Evolutionary conservation across 164 flowering plant species (phyloP).

Genomic region (Macadamia tetraphylla): DNA sequence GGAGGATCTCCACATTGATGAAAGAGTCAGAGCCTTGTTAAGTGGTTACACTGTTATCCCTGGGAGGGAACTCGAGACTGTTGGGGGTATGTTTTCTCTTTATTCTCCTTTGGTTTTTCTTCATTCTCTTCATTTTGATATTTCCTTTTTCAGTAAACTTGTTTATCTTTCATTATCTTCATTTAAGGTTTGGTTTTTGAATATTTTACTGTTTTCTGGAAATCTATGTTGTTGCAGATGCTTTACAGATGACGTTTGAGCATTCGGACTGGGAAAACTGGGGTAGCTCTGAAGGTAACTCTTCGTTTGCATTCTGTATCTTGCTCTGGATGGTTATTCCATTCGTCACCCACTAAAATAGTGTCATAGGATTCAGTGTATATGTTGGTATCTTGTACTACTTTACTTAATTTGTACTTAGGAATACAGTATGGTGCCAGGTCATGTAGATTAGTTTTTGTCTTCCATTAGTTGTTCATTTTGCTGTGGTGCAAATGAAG

Average conservation of each 20-base stretch:
- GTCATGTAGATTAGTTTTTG: no score
- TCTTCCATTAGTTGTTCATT: no score
- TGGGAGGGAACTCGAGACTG: conserved; percentile 71
- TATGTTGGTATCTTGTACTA: no score
- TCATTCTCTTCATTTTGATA: background rate
- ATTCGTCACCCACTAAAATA: no score
- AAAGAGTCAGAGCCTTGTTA: conserved; percentile 66
- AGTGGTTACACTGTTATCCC: conserved; percentile 54
- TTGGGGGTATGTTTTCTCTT: conserved; percentile 51
- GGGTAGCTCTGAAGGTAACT: conserved; percentile 53
- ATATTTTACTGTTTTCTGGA: conserved; percentile 2
- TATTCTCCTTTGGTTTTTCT: background rate
- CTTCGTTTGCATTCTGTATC: background rate
- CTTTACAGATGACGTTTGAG: conserved; percentile 52
- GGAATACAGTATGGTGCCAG: no score
- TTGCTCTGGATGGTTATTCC: no score
- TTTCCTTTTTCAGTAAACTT: background rate
- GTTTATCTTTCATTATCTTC: background rate
- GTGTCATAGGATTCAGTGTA: no score
- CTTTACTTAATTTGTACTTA: no score
- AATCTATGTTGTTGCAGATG: conserved; percentile 51
- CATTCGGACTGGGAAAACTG: conserved; percentile 44
- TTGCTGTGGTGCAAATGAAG: no score
- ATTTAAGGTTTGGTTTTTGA: conserved; percentile 3
- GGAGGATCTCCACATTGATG: conserved; percentile 68